Base-by-base conservation (phyloP, 768 basidiomycete genomes). In the Filobasidium floriforme region DNA sequence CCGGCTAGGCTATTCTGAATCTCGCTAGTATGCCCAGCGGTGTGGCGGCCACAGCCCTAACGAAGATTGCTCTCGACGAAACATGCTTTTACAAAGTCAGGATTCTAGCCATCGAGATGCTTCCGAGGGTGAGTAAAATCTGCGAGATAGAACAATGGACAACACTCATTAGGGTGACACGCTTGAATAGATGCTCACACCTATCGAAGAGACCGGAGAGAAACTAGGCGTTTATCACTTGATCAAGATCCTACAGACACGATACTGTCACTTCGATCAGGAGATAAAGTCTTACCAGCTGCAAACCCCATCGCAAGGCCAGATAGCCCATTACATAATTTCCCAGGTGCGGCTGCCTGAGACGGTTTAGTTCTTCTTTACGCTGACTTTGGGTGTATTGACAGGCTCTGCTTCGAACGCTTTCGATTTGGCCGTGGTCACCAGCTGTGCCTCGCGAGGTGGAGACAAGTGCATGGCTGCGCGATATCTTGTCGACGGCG, bases 11-110 rank as follows among this genome's bases (percentile, higher is more conserved):
- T n/a, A 85, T 99, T 12, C 83, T 88, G 71, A 91, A 92, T 1
- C 82, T 99, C 44, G 82, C 88, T 4, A 59, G 68, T 1, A 69
- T 76, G 32, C 75, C 73, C 1, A 72, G 75, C 1, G 75, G 77
- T 3, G 74, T 77, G 7, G 71, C 77, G 7, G 73, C 88, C 84
- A 78, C 87, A 86, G 76, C 89, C 11, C 82, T 97, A 61, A 92
- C 94, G 60, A 92, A 91, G 81, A 92, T 92, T 0, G 88, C 92
- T 0, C 83, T 98, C 32, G 94, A 97, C 12, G 86, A 89, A 29
- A 96, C 96, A 76, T 98, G 98, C 79, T 97, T 90, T 79, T 94
- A 88, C 77, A 88, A 93, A 26, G 89, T 98, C 61, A 89, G 96
- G 3, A 92, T 90, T 80, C 94, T 97, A 79, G 96, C 96, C 1